Conservation (phyloP, 208 protist genomes). For the Leishmania guyanensis region DNA sequence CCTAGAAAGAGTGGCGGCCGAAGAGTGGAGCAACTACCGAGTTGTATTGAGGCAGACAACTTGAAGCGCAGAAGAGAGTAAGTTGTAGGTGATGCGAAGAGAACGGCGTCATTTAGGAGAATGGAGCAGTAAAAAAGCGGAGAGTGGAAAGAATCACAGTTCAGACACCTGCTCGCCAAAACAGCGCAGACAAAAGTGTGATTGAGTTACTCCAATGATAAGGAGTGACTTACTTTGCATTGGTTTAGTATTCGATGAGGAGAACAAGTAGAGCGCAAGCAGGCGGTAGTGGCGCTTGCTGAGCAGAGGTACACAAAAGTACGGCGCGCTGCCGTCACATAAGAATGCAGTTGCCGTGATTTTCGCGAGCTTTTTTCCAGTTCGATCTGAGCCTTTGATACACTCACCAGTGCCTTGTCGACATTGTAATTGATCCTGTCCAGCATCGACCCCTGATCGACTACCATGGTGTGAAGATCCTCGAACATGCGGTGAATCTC, state of each 20-base stretch:
- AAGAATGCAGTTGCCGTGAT: constrained; percentile 55
- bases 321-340: constrained; percentile 34
- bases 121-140: background rate
- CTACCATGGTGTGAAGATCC: constrained; percentile 69
- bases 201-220: background rate
- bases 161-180: background rate
- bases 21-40: background rate
- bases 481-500: constrained; percentile 90
- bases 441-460: constrained; percentile 89
- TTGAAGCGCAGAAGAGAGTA: background rate
- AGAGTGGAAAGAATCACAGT: background rate
- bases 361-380: constrained; percentile 86
- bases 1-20: background rate
- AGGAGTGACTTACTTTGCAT: background rate
- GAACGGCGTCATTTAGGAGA: background rate
- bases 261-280: constrained; percentile 3
- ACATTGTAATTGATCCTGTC: constrained; percentile 94
- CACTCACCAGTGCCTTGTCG: constrained; percentile 53
- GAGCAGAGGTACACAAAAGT: constrained; percentile 15
- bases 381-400: constrained; percentile 62
- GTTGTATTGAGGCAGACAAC: background rate
- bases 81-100: background rate
- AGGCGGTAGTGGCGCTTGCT: background rate
- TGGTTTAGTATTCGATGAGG: background rate
- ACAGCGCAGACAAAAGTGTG: background rate